A percentile compares a stretch with the other conserved stretches of the same genome.
Conservation (phyloP, 805 yeast species). For the Kluyveromyces lactis region DNA sequence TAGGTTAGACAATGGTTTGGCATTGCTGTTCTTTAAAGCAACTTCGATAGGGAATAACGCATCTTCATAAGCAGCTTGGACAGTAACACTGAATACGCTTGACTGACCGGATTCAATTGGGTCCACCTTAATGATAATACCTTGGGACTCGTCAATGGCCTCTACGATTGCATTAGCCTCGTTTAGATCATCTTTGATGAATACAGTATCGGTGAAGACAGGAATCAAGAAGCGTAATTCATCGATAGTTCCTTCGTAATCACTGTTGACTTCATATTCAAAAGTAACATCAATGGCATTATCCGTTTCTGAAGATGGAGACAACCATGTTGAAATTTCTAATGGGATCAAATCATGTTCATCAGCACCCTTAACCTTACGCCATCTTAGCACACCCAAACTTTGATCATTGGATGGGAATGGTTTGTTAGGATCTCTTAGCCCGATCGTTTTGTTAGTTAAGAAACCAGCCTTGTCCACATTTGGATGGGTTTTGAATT, state of each 20-base stretch:
- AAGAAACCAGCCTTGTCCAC: constrained; percentile 74
- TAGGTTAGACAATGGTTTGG: constrained; percentile 50
- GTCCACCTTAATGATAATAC: constrained; percentile 57
- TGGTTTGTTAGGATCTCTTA: constrained; percentile 68
- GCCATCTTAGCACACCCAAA: constrained; percentile 90
- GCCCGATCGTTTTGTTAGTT: constrained; percentile 48
- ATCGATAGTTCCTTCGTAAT: constrained; percentile 39
- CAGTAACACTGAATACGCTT: constrained; percentile 74
- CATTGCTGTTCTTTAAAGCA: constrained; percentile 43
- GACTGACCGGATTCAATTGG: constrained; percentile 41
- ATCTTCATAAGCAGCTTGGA: constrained; percentile 72
- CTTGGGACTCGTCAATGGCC: constrained; percentile 52
- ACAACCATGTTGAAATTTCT: constrained; percentile 77
- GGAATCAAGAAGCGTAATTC: constrained; percentile 55
- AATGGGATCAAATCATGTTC: constrained; percentile 53
- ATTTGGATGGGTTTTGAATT: constrained; percentile 92
- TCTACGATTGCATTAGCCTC: constrained; percentile 48
- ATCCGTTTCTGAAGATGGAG: constrained; percentile 44
- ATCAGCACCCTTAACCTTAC: constrained; percentile 57
- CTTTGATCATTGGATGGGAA: constrained; percentile 91
- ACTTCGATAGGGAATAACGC: constrained; percentile 82
- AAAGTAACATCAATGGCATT: constrained; percentile 66
- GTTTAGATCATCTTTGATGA: constrained; percentile 38
- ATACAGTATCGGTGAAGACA: constrained; percentile 47
- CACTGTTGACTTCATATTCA: constrained; percentile 70